Base-by-base conservation (phyloP, 495 filamentous ascomycete genomes). In the Penicillium pulvis region DNA sequence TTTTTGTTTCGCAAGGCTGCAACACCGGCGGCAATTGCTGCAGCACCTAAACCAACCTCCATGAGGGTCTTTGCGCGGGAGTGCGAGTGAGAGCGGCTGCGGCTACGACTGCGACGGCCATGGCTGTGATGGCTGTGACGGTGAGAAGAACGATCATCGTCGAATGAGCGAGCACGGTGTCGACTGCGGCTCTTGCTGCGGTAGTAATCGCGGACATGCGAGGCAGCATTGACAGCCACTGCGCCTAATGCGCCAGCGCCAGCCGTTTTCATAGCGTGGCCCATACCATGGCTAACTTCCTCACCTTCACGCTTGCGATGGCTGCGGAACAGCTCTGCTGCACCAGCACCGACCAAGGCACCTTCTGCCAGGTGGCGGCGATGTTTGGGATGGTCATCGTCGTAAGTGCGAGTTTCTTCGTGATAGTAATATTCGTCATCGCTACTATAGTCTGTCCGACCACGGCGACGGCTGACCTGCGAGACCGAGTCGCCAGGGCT, bases 301-400 rank as follows among this genome's bases (percentile, higher is more conserved):
- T 81, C 77, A 17, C 85, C 85, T 41, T 85, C 71, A 31, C 75
- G 79, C 60, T 86, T 83, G 49, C 82, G 79, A 59, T 87, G 90
- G 55, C 87, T 85, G 31, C 87, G 83, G 1, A 95, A 63, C 4
- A 97, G 67, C 44, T 90, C 91, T 4, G 88, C 87, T 8, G 87
- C 82, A 56, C 88, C 92, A 39, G 89, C 82, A 14, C 91, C 92
- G 47, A 90, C 88, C 35, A 93, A 74, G 24, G 90, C 91, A 36
- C 92, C 92, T 75, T 93, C 91, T 24, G 90, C 91, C n/a, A 96
- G 70, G 70, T 95, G 90, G 33, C 89, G 88, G 64, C 84, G 88
- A 68, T 91, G 86, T 59, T 83, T 75, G 16, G 81, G 81, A 63
- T 81, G 82, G 1, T 82, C 78, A 52, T 83, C 85, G 57, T 70